Base-by-base conservation (phyloP, 2,329 filamentous ascomycete species). In the Camptophora hylomeconis region DNA sequence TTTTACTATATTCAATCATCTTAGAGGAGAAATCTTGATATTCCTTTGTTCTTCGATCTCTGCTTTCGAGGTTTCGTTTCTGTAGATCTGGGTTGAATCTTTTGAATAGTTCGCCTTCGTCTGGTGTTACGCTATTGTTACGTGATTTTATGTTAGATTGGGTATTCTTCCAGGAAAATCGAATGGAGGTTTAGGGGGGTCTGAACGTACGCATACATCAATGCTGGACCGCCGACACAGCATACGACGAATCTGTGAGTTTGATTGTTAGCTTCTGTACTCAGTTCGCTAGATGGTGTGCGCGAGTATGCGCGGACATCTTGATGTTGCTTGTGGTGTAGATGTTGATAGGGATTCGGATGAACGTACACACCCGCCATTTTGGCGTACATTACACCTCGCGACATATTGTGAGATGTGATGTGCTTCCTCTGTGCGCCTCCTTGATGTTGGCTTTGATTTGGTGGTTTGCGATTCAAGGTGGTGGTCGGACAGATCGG, bases 1-100 rank as follows among this genome's bases (percentile, higher is more conserved):
- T 89, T 60, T 86, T 92, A 15, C 82, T 80, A 53, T 86, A 82
- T 45, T 87, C 72, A 65, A 92, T 94, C 50, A 98, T 57, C 45
- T 76, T 74, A 26, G 50, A 68, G 16, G 94, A 80, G 48, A 93
- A 95, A 32, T 84, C 70, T 49, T 94, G 80, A 45, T 93, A 93
- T 35, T 94, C 84, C 54, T 86, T 69, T 49, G 89, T 73, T 36
- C 71, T 70, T 51, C 79, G 72, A 33, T 77, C 66, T 11, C 83
- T 71, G 34, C 75, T 71, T 54, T 86, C 84, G n/a, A 92, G 61
- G 38, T 80, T 84, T 48, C 80, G 72, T 54, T 81, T 80, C 51
- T 89, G 80, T n/a, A 98, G 69, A 18, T 95, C 89, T 1, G 87
- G 87, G 54, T 87, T 95, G 61, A 95, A 95, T 56, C 69, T 74